These are phyloP conservation scores for Colletotrichum euphorbiae DNA, from an alignment of 2,329 filamentous ascomycete species.

Conservation along the genomic window DNA sequence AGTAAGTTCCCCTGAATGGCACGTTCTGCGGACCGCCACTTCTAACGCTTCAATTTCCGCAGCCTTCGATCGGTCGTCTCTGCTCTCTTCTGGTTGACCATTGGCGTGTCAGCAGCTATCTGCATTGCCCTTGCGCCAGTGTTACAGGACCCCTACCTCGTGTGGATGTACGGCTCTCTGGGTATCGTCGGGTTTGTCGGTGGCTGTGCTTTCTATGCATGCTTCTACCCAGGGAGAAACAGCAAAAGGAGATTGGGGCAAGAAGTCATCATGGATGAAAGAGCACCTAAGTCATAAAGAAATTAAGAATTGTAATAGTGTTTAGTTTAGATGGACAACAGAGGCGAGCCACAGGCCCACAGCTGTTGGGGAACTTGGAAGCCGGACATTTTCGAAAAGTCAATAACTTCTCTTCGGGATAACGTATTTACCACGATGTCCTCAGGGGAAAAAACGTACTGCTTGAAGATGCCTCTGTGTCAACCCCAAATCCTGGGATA, in stretches of 20 bases:
- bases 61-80: constrained; percentile 34
- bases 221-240: not conserved
- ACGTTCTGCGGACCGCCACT: constrained; percentile 65
- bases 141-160: constrained; percentile 71
- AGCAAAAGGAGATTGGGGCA: not conserved
- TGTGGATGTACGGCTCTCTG: constrained; percentile 75
- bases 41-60: not conserved
- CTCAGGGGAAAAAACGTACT: no score
- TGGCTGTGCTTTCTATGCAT: constrained; percentile 63
- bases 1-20: constrained; percentile 62
- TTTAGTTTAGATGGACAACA: no score
- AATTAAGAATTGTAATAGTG: not conserved
- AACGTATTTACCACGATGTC: no score
- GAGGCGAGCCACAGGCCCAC: no score
- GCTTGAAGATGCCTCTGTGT: no score
- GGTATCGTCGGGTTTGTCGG: constrained; percentile 59
- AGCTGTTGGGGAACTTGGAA: no score
- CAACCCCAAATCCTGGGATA: no score
- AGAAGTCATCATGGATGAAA: constrained; percentile 9
- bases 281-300: not conserved
- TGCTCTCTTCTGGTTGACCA: constrained; percentile 60
- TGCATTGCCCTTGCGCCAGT: constrained; percentile 71
- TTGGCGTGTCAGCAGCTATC: constrained; percentile 54
- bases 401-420: no score
- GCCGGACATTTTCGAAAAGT: no score